Percentiles rank a stretch among this genome's conserved stretches.
Conservation (phyloP, 192 early-diverging fungal species). For the Powellomyces hirtus region DNA sequence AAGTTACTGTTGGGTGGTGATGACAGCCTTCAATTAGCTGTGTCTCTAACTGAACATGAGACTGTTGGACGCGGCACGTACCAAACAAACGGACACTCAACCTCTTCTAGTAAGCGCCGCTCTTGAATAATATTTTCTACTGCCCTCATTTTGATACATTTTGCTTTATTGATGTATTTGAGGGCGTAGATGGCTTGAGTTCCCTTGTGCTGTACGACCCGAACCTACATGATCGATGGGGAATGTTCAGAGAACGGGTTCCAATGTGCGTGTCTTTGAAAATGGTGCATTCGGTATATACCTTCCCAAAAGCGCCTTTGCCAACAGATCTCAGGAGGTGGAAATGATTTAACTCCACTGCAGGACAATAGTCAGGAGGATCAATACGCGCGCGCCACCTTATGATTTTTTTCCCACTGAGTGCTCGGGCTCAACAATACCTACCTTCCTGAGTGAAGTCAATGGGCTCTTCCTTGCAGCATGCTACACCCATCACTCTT, state of each 20-base stretch:
- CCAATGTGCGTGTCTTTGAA: not conserved
- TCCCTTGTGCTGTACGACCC: conserved; percentile 86
- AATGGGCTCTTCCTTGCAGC: conserved; percentile 63
- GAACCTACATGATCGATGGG: conserved; percentile 53
- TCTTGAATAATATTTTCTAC: conserved; percentile 90
- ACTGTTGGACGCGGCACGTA: too few relatives aligned
- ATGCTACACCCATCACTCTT: conserved; percentile 46
- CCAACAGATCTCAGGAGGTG: conserved; percentile 86
- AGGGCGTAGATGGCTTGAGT: conserved; percentile 82
- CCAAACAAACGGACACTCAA: conserved; percentile 77
- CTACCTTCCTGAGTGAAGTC: conserved; percentile 72
- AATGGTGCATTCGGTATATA: conserved; percentile 28
- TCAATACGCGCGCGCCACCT: not conserved
- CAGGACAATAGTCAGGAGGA: not conserved
- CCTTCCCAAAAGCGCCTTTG: conserved; percentile 96
- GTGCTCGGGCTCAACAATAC: not conserved
- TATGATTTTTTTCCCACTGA: not conserved
- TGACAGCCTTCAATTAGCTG: not conserved
- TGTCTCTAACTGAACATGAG: too few relatives aligned
- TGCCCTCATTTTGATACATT: conserved; percentile 83
- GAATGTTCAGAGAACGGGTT: not conserved
- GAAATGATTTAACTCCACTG: conserved; percentile 86
- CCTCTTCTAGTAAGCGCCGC: conserved; percentile 79
- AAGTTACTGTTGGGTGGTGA: conserved; percentile 56
- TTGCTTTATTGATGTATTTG: conserved; percentile 96